Conservation (phyloP, 805 yeast species). For the Kurtzmaniella cleridarum region DNA sequence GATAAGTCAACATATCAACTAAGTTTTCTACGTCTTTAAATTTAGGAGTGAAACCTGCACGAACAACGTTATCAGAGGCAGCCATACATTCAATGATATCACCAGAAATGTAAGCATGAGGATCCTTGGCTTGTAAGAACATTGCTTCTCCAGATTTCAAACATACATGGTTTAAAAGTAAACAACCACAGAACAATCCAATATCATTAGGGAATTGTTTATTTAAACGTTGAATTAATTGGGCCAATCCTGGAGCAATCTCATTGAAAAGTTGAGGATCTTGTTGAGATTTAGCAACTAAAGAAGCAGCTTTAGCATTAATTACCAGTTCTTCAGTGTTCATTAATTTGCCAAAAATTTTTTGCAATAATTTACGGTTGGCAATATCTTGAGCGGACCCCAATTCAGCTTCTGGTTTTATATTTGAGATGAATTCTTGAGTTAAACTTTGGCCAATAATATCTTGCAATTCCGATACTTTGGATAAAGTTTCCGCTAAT, state of each 20-base stretch:
- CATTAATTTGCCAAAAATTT: slow-evolving; percentile 81
- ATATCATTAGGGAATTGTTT: slow-evolving; percentile 89
- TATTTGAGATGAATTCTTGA: slow-evolving; percentile 46
- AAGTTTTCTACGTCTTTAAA: slow-evolving; percentile 91
- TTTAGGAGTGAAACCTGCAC: slow-evolving; percentile 99
- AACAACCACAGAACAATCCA: slow-evolving; percentile 94
- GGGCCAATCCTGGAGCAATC: slow-evolving; percentile 51
- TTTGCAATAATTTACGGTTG: slow-evolving; percentile 65
- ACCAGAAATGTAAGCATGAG: slow-evolving; percentile 96
- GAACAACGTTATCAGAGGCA: slow-evolving; percentile 94
- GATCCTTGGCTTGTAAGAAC: slow-evolving; percentile 94
- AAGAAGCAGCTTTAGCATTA: slow-evolving; percentile 48
- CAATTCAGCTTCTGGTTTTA: slow-evolving; percentile 38
- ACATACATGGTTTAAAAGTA: slow-evolving; percentile 82
- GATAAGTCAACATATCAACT: slow-evolving; percentile 86
- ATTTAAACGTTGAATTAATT: slow-evolving; percentile 69
- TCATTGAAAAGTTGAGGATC: slow-evolving; percentile 55
- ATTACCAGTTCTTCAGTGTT: slow-evolving; percentile 62
- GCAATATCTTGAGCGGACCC: slow-evolving; percentile 48
- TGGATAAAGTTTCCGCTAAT: slow-evolving; percentile 60
- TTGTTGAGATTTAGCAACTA: slow-evolving; percentile 59
- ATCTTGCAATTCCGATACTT: slow-evolving; percentile 70
- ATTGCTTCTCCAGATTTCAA: slow-evolving; percentile 90
- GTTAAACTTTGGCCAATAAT: slow-evolving; percentile 63
- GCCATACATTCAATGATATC: slow-evolving; percentile 99